A percentile compares a stretch with the other conserved stretches of the same genome.
Evolutionary conservation across 345 rosid genomes (phyloP).

Genomic region (Salix purpurea): DNA sequence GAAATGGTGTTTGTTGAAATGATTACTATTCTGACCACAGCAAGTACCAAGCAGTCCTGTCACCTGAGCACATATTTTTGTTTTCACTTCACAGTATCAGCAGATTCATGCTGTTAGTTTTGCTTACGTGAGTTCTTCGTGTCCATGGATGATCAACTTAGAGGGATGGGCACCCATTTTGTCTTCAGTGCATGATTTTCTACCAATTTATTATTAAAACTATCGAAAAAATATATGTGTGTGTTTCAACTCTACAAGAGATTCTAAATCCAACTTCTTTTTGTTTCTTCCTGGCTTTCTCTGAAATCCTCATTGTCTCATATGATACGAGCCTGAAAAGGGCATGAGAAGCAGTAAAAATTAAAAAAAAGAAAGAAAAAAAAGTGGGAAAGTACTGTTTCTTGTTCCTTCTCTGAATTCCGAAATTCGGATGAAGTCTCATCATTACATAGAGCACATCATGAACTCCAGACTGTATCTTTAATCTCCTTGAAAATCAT

Average conservation of each 20-base stretch:
- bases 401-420: slow-evolving; percentile 8
- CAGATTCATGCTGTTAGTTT: background rate
- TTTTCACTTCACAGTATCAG: background rate
- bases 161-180: background rate
- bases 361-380: too few species aligned
- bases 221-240: too few species aligned
- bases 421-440: background rate
- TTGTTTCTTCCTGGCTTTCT: background rate
- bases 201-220: too few species aligned
- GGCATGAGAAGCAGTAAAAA: background rate
- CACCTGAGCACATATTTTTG: background rate
- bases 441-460: background rate
- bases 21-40: slow-evolving; percentile 4
- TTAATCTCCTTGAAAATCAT: too few species aligned
- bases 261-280: background rate
- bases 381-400: slow-evolving; percentile 12
- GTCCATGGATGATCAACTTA: background rate
- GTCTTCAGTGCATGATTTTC: background rate
- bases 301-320: slow-evolving; percentile 4
- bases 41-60: slow-evolving; percentile 2
- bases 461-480: background rate
- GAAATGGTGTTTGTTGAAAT: background rate
- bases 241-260: background rate
- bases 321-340: slow-evolving; percentile 6
- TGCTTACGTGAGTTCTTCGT: background rate